phyloP scores from a whole-genome alignment of 139 green algal species.

The Auxenochlorella pyrenoidosa region DNA sequence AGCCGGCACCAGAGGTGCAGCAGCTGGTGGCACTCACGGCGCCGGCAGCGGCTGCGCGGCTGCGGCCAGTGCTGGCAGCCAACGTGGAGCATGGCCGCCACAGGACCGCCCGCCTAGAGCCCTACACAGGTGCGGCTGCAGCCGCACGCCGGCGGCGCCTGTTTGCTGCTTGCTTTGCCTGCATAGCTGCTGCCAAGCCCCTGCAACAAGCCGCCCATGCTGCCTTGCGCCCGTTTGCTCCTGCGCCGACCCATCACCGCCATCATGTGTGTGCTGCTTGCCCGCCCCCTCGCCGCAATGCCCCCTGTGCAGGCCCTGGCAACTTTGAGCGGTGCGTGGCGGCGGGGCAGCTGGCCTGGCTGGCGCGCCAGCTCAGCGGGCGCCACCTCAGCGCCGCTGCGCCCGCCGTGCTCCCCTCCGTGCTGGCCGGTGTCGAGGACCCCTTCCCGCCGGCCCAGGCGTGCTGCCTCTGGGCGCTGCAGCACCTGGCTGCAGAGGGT shows the following conservation, averaged over 20 bases:
- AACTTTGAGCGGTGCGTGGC: conserved; percentile 21
- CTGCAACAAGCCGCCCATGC: too few species aligned
- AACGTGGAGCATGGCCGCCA: conserved; percentile 7
- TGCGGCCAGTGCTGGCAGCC: conserved; percentile 8
- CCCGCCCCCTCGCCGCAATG: too few species aligned
- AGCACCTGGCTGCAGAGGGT: neutral
- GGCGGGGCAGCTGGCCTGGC: conserved; percentile 22
- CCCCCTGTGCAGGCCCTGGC: conserved; percentile 1
- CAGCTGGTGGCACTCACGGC: conserved; percentile 2
- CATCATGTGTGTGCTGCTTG: too few species aligned
- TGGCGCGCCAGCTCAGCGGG: conserved; percentile 18
- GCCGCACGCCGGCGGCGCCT: too few species aligned
- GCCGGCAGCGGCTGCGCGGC: neutral
- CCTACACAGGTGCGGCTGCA: neutral
- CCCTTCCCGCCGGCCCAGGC: conserved; percentile 7
- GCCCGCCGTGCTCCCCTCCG: neutral
- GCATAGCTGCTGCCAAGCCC: neutral
- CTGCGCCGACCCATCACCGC: too few species aligned
- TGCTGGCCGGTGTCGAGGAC: neutral
- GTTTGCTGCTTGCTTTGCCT: too few species aligned
- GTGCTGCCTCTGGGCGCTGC: conserved; percentile 23
- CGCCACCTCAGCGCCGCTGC: neutral
- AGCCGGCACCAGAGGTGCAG: neutral
- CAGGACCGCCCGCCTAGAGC: conserved; percentile 12
- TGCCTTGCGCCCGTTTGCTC: too few species aligned